These are phyloP conservation scores for Pythium brachiatum DNA, from an alignment of 352 stramenopile species.

Conservation along the genomic window DNA sequence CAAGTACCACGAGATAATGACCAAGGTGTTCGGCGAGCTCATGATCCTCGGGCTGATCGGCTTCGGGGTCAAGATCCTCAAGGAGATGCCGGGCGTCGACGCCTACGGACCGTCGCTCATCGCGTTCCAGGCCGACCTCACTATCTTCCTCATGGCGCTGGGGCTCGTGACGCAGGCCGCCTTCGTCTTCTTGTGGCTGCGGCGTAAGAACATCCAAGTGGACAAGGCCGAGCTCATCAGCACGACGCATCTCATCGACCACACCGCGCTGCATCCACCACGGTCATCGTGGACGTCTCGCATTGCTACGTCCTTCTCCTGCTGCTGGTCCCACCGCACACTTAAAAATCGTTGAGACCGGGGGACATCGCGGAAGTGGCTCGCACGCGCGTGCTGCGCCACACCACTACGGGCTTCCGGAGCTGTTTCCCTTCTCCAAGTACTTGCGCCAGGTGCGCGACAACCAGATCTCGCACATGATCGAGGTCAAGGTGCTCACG, in stretches of 20 bases:
- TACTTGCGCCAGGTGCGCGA: slow-evolving; percentile 71
- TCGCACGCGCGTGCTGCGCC: slow-evolving; percentile 23
- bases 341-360: not conserved
- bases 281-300: not conserved
- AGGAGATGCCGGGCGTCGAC: slow-evolving; percentile 19
- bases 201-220: slow-evolving; percentile 29
- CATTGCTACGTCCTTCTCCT: too few relatives aligned
- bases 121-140: slow-evolving; percentile 37
- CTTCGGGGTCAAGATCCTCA: slow-evolving; percentile 37
- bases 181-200: slow-evolving; percentile 29
- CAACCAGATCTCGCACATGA: slow-evolving; percentile 79
- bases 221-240: slow-evolving; percentile 31
- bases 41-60: slow-evolving; percentile 37
- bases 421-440: slow-evolving; percentile 60
- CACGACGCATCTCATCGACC: slow-evolving; percentile 25
- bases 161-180: slow-evolving; percentile 32
- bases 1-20: slow-evolving; percentile 73
- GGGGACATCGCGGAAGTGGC: slow-evolving; percentile 25
- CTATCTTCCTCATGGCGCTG: slow-evolving; percentile 33
- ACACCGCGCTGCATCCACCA: slow-evolving; percentile 9
- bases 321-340: too few relatives aligned
- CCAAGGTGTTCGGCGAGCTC: slow-evolving; percentile 44
- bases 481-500: slow-evolving; percentile 69
- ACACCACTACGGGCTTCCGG: slow-evolving; percentile 22
- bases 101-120: slow-evolving; percentile 23